Evolutionary conservation across 495 filamentous ascomycete genomes (phyloP).

Genomic region (Talaromyces nanjingensis): DNA sequence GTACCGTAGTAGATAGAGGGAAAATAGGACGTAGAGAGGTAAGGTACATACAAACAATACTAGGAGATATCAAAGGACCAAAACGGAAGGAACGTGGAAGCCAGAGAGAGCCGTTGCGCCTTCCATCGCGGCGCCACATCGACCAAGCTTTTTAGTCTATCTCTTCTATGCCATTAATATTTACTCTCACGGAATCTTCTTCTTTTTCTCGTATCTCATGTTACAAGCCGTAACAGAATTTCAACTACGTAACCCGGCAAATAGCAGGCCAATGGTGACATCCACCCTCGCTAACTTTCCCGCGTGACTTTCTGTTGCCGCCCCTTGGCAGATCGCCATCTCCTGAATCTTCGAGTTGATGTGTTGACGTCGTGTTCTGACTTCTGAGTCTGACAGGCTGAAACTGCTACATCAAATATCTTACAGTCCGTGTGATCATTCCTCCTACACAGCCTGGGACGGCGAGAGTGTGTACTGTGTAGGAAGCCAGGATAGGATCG

Average conservation of each 20-base stretch:
- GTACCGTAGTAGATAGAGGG: not conserved
- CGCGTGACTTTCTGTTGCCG: not conserved
- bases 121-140: not conserved
- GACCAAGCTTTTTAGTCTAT: not conserved
- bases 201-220: not conserved
- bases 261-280: not conserved
- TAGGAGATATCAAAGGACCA: not conserved
- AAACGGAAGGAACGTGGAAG: not conserved
- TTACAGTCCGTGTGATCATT: not conserved
- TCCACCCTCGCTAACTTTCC: not conserved
- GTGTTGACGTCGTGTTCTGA: not conserved
- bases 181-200: not conserved
- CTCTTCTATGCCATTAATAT: not conserved
- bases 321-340: not conserved
- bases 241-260: not conserved
- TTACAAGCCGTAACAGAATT: no score
- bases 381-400: not conserved
- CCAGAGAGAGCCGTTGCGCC: not conserved
- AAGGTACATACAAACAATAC: no score
- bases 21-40: no score
- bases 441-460: not conserved
- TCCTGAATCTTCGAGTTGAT: not conserved
- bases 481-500: not conserved
- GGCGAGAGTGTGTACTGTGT: not conserved
- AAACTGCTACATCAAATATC: not conserved